Evolutionary conservation across 768 basidiomycete species (phyloP), one percentile per base, ranked within the genome.

Genomic region (Pleurotus ostreatus): DNA sequence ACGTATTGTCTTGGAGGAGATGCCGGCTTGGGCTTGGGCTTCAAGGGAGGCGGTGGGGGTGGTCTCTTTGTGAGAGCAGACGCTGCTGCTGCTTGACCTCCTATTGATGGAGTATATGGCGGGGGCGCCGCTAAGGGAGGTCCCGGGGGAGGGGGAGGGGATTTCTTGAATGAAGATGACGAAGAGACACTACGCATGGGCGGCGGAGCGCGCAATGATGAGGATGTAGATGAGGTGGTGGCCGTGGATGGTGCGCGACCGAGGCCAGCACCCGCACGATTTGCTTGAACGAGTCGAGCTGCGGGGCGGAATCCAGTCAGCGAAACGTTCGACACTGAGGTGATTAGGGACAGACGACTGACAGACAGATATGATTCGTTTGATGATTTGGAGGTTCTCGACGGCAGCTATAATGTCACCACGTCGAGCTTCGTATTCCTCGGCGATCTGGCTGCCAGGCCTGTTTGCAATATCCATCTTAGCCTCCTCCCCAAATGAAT

Each of bases 11-110:
- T 72, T 49, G 74, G 74, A 1, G 82, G 82, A 26, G 77, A 75
- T 6, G 80, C 76, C 22, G 51, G 51, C 68, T 89, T 91, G 4
- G 92, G 92, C 67, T 94, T 95, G 1, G 92, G 84, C 72, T 94
- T 95, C 63, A 94, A 66, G 2, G 94, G 88, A 6, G 96, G 96
- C 0, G 96, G 96, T 0, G 96, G 96, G 0, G 95, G 91, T 0
- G 88, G 84, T 64, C 87, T 82, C 71, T 89, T 92, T 39, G 81
- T 75, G 4, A 72, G 73, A 1, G 72, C 74, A 37, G 69, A 66
- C 1, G 76, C 73, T 5, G 72, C 66, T 16, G 71, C 69, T 37
- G 73, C 55, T 25, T 64, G 65, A 5, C 62, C 55, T 9, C 52
- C 56, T 11, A 53, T 52, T 13, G 60, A 56, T 16, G 71, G 60